These are phyloP conservation scores for Scutellaria barbata DNA, from an alignment of 257 asterid genomes.

Conservation along the genomic window DNA sequence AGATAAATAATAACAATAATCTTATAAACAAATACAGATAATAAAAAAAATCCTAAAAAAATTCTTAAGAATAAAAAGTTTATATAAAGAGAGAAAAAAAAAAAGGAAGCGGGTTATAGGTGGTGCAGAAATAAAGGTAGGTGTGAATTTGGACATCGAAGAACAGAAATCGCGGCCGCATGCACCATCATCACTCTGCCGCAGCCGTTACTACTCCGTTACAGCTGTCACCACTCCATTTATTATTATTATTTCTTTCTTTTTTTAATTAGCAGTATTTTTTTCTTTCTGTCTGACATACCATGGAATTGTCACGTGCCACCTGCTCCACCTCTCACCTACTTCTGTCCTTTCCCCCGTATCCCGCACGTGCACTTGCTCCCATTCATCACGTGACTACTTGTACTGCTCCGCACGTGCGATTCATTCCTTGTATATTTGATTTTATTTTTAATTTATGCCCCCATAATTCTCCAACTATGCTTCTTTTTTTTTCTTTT, in stretches of 20 bases:
- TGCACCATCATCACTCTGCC: conserved; percentile 29
- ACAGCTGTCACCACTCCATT: conserved; percentile 35
- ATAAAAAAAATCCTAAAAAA: no score
- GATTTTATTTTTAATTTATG: no score
- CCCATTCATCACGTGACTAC: conserved; percentile 41
- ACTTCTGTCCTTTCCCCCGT: conserved; percentile 48
- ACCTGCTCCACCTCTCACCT: conserved; percentile 34
- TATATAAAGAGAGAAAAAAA: background rate
- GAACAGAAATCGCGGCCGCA: conserved; percentile 37
- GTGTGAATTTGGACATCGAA: conserved; percentile 27
- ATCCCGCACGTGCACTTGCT: conserved; percentile 41
- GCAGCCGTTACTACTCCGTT: conserved; percentile 39
- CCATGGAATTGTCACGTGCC: conserved; percentile 46
- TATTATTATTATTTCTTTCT: no score
- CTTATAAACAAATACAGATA: no score
- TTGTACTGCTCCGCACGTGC: conserved; percentile 31
- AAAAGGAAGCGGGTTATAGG: conserved; percentile 21
- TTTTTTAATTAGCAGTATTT: background rate
- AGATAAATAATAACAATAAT: no score
- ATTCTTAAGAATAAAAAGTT: background rate
- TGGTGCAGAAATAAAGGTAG: conserved; percentile 11
- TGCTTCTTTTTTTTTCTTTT: no score
- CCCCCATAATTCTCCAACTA: no score
- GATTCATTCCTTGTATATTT: background rate
- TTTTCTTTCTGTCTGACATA: conserved; percentile 17